Percentiles rank a stretch among this genome's conserved stretches.
These are phyloP conservation scores for Draba incana DNA, from an alignment of 345 rosid species.

Conservation along the genomic window DNA sequence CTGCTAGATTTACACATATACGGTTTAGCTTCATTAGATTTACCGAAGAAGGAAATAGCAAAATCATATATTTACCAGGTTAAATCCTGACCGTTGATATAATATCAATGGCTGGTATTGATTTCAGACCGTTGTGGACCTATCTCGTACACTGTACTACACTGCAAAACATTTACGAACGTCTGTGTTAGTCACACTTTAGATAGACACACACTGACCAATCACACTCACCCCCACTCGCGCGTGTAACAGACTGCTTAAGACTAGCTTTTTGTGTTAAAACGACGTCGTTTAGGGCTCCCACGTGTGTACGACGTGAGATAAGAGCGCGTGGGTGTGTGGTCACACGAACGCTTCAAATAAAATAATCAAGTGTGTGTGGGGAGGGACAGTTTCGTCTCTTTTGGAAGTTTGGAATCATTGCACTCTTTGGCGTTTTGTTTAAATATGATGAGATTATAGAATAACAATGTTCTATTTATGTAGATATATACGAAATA, in stretches of 20 bases:
- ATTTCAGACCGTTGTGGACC: conserved; percentile 30
- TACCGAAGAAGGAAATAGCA: conserved; percentile 30
- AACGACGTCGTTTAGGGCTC: not conserved
- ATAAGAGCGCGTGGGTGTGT: conserved; percentile 7
- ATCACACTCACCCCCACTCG: conserved; percentile 17
- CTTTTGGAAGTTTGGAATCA: conserved; percentile 34
- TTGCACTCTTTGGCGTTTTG: conserved; percentile 38
- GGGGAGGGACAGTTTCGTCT: conserved; percentile 39
- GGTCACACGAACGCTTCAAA: conserved; percentile 33
- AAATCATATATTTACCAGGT: conserved; percentile 35
- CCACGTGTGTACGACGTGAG: conserved; percentile 1
- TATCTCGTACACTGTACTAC: conserved; percentile 42
- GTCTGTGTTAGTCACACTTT: conserved; percentile 41
- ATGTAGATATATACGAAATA: conserved; percentile 16
- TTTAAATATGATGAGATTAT: conserved; percentile 34
- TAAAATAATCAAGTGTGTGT: conserved; percentile 22
- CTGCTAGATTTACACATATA: conserved; percentile 40
- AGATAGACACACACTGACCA: conserved; percentile 25
- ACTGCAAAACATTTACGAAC: conserved; percentile 40
- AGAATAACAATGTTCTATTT: conserved; percentile 30
- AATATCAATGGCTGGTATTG: conserved; percentile 42
- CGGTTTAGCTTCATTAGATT: conserved; percentile 32
- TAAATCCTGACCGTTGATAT: conserved; percentile 42
- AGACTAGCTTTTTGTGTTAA: not conserved
- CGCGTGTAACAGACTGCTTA: conserved; percentile 24